These are phyloP conservation scores for Paspalum notatum DNA, from an alignment of 176 grass and related monocot species.

Conservation along the genomic window DNA sequence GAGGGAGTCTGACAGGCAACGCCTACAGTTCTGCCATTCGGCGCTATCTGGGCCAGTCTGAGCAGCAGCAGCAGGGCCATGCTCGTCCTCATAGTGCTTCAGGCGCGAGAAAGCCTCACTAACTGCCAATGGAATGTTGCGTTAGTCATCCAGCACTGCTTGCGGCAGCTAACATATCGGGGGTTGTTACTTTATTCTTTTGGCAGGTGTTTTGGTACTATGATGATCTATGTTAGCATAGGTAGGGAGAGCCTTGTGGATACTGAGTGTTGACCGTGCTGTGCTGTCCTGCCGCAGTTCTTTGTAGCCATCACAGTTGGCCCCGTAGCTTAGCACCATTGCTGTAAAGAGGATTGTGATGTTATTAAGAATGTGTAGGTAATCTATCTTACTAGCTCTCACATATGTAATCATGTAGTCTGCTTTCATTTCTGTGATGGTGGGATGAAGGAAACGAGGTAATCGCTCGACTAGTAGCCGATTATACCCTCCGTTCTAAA, in stretches of 20 bases:
- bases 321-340: background rate
- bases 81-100: constrained; percentile 8
- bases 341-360: background rate
- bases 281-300: background rate
- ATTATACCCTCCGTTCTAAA: background rate
- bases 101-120: background rate
- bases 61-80: constrained; percentile 26
- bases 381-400: background rate
- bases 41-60: constrained; percentile 49
- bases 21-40: constrained; percentile 66
- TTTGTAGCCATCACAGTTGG: background rate
- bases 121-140: background rate
- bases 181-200: background rate
- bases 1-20: constrained; percentile 83
- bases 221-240: background rate
- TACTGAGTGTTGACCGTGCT: no score
- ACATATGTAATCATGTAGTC: background rate
- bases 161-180: background rate
- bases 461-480: background rate
- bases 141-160: background rate
- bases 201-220: background rate
- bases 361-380: background rate
- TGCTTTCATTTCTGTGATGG: background rate
- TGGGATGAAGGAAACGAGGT: background rate
- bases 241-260: background rate